phyloP scores from a whole-genome alignment of 257 asterid species.

The Solanum arcanum region DNA sequence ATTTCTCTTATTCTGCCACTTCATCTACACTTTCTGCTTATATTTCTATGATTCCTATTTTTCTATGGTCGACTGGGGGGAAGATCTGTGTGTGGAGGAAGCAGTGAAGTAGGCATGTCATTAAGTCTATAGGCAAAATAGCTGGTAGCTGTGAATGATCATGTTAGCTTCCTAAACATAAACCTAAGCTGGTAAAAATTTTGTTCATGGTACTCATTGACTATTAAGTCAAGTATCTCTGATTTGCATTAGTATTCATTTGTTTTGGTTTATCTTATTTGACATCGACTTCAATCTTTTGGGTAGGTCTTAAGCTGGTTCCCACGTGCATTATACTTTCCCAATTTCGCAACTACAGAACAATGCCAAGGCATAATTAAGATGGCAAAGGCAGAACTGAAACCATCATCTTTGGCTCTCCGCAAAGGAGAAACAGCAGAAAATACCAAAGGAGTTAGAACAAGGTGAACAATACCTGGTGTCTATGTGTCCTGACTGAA shows the following conservation, averaged over 20 bases:
- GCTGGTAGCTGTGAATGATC: not conserved
- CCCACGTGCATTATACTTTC: slow-evolving; percentile 79
- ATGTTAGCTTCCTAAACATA: not conserved
- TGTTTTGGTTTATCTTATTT: not conserved
- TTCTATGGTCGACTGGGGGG: not conserved
- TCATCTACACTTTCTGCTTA: not conserved
- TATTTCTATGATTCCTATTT: not conserved
- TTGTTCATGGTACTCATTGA: not conserved
- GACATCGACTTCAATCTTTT: not conserved
- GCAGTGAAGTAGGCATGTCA: not conserved
- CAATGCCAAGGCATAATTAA: slow-evolving; percentile 57
- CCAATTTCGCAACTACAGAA: slow-evolving; percentile 77
- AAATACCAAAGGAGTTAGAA: slow-evolving; percentile 74
- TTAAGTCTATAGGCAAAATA: not conserved
- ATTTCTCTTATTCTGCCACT: not conserved
- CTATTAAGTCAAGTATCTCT: not conserved
- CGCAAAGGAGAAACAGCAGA: slow-evolving; percentile 85
- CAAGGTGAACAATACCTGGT: slow-evolving; percentile 46
- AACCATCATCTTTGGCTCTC: slow-evolving; percentile 72
- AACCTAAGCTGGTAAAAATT: not conserved
- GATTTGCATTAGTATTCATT: not conserved
- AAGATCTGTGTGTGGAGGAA: not conserved
- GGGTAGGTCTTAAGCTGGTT: slow-evolving; percentile 79
- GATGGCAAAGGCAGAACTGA: slow-evolving; percentile 46
- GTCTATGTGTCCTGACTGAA: not conserved